phyloP scores from a whole-genome alignment of 805 yeast genomes.

The Zygoascus flipseniorum region DNA sequence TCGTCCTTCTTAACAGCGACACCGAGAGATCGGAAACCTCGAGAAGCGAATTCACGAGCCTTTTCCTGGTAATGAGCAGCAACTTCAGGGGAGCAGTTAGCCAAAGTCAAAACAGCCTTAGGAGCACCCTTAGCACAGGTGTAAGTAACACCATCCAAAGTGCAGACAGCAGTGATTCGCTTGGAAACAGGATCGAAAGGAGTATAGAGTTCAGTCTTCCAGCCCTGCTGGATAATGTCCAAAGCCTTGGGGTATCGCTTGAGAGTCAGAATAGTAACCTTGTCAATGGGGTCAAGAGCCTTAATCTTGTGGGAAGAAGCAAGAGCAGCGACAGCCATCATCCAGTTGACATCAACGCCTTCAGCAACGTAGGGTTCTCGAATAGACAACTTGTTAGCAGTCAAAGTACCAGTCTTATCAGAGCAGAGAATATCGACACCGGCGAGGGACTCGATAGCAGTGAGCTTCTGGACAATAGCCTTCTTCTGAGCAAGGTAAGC shows the following conservation, averaged over 20 bases:
- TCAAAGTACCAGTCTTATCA: conserved; percentile 95
- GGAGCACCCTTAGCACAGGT: conserved; percentile 98
- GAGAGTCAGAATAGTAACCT: conserved; percentile 89
- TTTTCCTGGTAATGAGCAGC: conserved; percentile 92
- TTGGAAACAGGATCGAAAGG: conserved; percentile 97
- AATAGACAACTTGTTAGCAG: conserved; percentile 90
- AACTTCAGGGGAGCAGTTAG: conserved; percentile 68
- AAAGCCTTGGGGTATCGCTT: conserved; percentile 81
- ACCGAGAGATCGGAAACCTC: conserved; percentile 98
- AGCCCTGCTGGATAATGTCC: conserved; percentile 33
- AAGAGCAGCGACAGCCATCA: conserved; percentile 94
- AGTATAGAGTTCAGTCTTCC: conserved; percentile 61
- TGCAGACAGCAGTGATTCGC: conserved; percentile 90
- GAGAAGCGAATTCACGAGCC: conserved; percentile 93
- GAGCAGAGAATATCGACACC: conserved; percentile 97
- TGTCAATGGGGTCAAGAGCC: conserved; percentile 96
- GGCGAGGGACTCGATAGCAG: conserved; percentile 93
- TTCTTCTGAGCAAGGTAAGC: conserved; percentile 94
- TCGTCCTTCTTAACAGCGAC: conserved; percentile 99
- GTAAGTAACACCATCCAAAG: conserved; percentile 93
- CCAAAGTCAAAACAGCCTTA: conserved; percentile 65
- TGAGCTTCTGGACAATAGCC: conserved; percentile 92
- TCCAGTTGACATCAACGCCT: conserved; percentile 93
- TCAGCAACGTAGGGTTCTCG: conserved; percentile 98
- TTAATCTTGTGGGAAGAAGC: conserved; percentile 98